These are phyloP conservation scores for Austroboletus niveus DNA, from an alignment of 1,284 basidiomycete genomes.

Conservation along the genomic window DNA sequence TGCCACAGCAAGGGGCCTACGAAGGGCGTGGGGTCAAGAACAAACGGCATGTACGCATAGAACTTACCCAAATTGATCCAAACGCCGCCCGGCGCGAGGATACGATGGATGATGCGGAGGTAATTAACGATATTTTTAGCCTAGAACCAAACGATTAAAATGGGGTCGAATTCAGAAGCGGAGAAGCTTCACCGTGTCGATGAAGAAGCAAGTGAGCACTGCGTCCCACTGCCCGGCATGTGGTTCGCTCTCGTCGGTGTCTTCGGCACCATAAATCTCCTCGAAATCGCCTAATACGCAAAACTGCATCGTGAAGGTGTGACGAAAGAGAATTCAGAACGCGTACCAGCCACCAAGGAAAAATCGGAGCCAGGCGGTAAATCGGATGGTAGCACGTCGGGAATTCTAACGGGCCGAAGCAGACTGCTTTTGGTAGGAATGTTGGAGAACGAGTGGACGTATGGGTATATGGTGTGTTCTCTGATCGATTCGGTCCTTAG, in stretches of 20 bases:
- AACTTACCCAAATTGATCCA: constrained; percentile 84
- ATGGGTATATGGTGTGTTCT: constrained; percentile 80
- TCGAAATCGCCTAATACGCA: constrained; percentile 75
- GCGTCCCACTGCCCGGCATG: constrained; percentile 84
- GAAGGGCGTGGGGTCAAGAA: not conserved
- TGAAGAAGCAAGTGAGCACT: constrained; percentile 95
- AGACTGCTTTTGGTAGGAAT: constrained; percentile 57
- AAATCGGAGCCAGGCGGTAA: constrained; percentile 67
- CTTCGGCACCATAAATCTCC: constrained; percentile 77
- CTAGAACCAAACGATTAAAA: constrained; percentile 37
- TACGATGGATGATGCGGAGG: constrained; percentile 75
- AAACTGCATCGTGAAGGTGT: not conserved
- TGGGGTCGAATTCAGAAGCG: no score
- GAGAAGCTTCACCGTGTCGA: constrained; percentile 74
- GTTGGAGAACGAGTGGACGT: constrained; percentile 89
- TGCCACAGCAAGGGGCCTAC: constrained; percentile 93
- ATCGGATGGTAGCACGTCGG: constrained; percentile 79
- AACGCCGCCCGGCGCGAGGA: constrained; percentile 80
- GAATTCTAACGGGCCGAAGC: constrained; percentile 68
- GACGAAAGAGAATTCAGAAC: not conserved
- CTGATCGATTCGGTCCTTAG: constrained; percentile 63
- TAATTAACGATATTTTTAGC: constrained; percentile 93
- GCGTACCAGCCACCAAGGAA: constrained; percentile 78
- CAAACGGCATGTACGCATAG: no score
- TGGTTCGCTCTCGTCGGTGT: constrained; percentile 48